Conservation (phyloP, 2,329 filamentous ascomycete species). For the Capronia epimyces region DNA sequence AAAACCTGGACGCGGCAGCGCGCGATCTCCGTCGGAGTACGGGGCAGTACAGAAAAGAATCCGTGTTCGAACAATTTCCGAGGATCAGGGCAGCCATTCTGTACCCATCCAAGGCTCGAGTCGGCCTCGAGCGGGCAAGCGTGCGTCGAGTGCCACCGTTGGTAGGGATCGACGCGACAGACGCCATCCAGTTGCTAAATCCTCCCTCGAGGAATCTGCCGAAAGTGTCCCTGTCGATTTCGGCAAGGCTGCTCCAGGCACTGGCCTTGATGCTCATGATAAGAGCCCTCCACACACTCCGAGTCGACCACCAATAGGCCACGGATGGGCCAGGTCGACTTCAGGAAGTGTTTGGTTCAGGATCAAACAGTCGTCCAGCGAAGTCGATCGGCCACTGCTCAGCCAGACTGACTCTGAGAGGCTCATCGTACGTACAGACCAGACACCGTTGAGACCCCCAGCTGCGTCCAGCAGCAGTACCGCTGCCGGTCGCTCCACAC, state of each 20-base stretch:
- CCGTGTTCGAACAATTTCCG: conserved; percentile 8
- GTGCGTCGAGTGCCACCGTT: neutral
- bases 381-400: neutral
- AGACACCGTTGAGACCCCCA: conserved; percentile 17
- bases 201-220: neutral
- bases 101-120: neutral
- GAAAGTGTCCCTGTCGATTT: neutral
- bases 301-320: conserved; percentile 4
- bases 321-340: conserved; percentile 12
- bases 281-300: conserved; percentile 8
- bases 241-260: neutral
- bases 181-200: neutral
- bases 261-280: neutral
- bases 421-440: conserved; percentile 16
- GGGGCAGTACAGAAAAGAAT: conserved; percentile 8
- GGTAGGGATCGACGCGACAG: neutral
- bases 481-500: neutral
- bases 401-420: neutral
- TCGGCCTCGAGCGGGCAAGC: neutral
- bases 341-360: conserved; percentile 16
- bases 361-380: conserved; percentile 9
- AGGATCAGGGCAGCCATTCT: neutral
- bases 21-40: conserved; percentile 13
- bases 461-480: neutral
- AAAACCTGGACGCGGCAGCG: neutral